A percentile compares a stretch with the other conserved stretches of the same genome.
Conservation (phyloP, 2,329 filamentous ascomycete species). For the Ophiocordyceps camponoti-saundersi region DNA sequence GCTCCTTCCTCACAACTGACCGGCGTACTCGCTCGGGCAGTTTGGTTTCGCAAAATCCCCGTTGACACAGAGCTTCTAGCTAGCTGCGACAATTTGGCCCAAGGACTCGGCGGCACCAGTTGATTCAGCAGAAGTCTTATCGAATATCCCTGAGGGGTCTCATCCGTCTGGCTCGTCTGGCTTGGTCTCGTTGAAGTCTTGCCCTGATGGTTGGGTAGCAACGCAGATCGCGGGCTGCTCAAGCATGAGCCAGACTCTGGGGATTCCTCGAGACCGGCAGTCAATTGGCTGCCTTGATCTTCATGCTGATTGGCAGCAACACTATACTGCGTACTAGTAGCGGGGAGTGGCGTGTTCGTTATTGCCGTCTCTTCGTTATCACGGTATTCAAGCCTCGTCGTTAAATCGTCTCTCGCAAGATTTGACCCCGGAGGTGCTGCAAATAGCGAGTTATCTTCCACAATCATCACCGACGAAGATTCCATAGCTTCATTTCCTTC, state of each 20-base stretch:
- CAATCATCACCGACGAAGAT: not conserved
- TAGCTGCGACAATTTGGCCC: slow-evolving; percentile 7
- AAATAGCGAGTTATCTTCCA: not conserved
- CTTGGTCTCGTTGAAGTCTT: not conserved
- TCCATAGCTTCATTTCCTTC: not conserved
- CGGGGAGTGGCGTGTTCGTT: not conserved
- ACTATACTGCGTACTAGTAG: not conserved
- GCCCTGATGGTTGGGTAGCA: not conserved
- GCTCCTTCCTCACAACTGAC: not conserved
- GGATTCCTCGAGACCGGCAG: not conserved
- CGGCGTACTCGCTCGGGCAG: not conserved
- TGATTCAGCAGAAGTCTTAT: slow-evolving; percentile 8
- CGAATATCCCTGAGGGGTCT: slow-evolving; percentile 5
- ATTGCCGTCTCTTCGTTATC: not conserved
- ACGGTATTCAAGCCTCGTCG: not conserved
- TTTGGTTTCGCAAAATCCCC: not conserved
- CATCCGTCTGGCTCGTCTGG: not conserved
- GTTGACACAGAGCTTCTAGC: not conserved
- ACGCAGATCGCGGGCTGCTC: not conserved
- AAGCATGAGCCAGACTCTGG: not conserved
- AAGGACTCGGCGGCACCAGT: slow-evolving; percentile 9
- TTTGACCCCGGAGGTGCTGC: not conserved
- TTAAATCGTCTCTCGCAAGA: not conserved
- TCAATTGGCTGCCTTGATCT: not conserved
- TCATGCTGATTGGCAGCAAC: not conserved